Evolutionary conservation across 371 early-diverging fungal species (phyloP).

Genomic region (Nosema muscidifuracis): DNA sequence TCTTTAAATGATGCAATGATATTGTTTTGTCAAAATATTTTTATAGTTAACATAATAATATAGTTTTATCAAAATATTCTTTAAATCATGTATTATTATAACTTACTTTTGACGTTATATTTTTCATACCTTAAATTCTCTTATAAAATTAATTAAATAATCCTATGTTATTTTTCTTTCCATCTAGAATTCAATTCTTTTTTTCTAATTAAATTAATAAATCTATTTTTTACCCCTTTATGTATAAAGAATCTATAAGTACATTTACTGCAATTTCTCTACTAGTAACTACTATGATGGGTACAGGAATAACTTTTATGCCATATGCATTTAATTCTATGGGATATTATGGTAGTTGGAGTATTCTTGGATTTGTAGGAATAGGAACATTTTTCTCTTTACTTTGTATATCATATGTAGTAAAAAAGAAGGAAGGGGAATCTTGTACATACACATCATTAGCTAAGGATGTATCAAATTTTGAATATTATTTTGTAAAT

Average conservation of each 20-base stretch:
- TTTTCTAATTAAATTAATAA: too few relatives aligned
- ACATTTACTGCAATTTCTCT: constrained; percentile 38
- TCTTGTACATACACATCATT: not conserved
- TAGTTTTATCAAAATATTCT: too few relatives aligned
- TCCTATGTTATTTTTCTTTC: too few relatives aligned
- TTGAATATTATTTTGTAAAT: constrained; percentile 7
- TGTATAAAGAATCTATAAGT: constrained; percentile 3
- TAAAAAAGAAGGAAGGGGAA: not conserved
- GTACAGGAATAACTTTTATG: constrained; percentile 57
- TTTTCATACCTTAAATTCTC: too few relatives aligned
- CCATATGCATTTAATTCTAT: constrained; percentile 51
- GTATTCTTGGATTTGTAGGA: constrained; percentile 40
- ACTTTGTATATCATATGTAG: constrained; percentile 28
- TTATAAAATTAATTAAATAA: too few relatives aligned
- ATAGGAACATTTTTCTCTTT: constrained; percentile 52
- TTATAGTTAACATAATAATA: too few relatives aligned
- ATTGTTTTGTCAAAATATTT: too few relatives aligned
- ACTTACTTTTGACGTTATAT: too few relatives aligned
- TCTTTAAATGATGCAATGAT: too few relatives aligned
- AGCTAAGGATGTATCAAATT: not conserved
- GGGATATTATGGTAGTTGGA: constrained; percentile 46
- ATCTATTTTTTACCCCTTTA: not conserved
- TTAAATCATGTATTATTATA: too few relatives aligned
- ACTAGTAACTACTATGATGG: constrained; percentile 59
- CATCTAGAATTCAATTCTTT: too few relatives aligned